phyloP scores from a whole-genome alignment of 2,329 filamentous ascomycete genomes.

The Leptosphaerulina australis region DNA sequence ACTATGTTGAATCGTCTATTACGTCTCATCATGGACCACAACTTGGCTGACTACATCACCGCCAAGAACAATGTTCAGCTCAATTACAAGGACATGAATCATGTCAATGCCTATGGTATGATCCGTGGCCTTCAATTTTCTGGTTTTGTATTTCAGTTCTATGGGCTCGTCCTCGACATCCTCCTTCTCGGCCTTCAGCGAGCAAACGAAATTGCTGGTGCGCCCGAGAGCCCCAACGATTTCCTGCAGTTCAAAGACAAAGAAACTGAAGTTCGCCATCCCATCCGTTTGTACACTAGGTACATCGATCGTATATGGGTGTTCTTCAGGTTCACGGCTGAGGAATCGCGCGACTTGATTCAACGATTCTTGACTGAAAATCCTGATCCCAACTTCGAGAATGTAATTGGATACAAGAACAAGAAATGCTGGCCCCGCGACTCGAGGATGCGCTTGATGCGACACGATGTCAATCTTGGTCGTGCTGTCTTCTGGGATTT shows the following conservation, averaged over 20 bases:
- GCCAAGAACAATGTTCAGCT: constrained; percentile 99
- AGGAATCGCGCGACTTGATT: constrained; percentile 94
- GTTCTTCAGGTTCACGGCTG: constrained; percentile 89
- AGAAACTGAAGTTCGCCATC: constrained; percentile 89
- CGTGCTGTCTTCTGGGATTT: constrained; percentile 98
- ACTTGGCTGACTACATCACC: constrained; percentile 97
- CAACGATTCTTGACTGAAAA: constrained; percentile 98
- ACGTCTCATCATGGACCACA: constrained; percentile 98
- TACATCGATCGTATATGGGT: constrained; percentile 99
- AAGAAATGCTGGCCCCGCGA: constrained; percentile 99
- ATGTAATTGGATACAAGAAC: constrained; percentile 98
- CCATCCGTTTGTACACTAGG: constrained; percentile 94
- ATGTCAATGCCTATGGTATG: constrained; percentile 98
- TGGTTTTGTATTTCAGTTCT: constrained; percentile 98
- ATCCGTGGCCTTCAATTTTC: constrained; percentile 98
- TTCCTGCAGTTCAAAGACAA: constrained; percentile 96
- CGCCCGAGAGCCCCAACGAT: constrained; percentile 91
- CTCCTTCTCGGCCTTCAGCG: constrained; percentile 90
- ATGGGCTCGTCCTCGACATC: constrained; percentile 92
- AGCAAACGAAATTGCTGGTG: constrained; percentile 96
- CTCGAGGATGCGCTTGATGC: constrained; percentile 96
- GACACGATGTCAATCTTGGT: constrained; percentile 96
- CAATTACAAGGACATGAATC: constrained; percentile 99
- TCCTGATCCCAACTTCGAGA: constrained; percentile 98
- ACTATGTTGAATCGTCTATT: constrained; percentile 92